A percentile compares a stretch with the other conserved stretches of the same genome.
phyloP scores from a whole-genome alignment of 1,284 basidiomycete genomes.

The Porogramme epimiltina region DNA sequence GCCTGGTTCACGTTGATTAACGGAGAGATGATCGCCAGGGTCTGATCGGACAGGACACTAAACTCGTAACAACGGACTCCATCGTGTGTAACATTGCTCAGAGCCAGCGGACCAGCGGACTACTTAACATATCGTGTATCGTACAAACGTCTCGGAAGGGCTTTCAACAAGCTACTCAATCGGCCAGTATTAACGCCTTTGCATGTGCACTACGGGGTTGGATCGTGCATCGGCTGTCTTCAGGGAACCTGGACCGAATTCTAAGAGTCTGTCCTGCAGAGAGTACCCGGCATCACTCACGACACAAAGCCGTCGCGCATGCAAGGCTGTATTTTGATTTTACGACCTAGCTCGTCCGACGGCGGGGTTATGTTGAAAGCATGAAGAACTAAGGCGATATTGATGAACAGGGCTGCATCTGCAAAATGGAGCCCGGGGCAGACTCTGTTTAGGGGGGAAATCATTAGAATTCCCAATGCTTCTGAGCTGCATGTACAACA shows the following conservation, averaged over 20 bases:
- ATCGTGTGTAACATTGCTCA: background rate
- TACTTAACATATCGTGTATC: no score
- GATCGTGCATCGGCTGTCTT: conserved; percentile 12
- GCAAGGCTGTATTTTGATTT: background rate
- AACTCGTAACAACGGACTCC: background rate
- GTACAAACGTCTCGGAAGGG: background rate
- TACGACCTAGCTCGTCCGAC: background rate
- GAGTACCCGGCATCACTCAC: background rate
- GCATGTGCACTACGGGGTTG: conserved; percentile 6
- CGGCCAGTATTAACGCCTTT: background rate
- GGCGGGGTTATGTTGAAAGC: conserved; percentile 7
- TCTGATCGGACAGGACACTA: conserved; percentile 3
- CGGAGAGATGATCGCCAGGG: conserved; percentile 32
- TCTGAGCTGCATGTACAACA: background rate
- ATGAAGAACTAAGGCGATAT: background rate
- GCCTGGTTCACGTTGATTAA: conserved; percentile 37
- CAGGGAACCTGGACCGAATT: conserved; percentile 4
- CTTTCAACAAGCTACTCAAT: background rate
- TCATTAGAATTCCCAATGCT: background rate
- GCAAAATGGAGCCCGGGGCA: background rate
- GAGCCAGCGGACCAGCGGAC: no score
- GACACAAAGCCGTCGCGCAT: conserved; percentile 2
- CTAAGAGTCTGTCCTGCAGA: background rate
- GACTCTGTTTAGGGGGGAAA: background rate
- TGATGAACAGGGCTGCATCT: background rate